Evolutionary conservation across 2,329 filamentous ascomycete species (phyloP).

Genomic region (Diaporthe helianthi): DNA sequence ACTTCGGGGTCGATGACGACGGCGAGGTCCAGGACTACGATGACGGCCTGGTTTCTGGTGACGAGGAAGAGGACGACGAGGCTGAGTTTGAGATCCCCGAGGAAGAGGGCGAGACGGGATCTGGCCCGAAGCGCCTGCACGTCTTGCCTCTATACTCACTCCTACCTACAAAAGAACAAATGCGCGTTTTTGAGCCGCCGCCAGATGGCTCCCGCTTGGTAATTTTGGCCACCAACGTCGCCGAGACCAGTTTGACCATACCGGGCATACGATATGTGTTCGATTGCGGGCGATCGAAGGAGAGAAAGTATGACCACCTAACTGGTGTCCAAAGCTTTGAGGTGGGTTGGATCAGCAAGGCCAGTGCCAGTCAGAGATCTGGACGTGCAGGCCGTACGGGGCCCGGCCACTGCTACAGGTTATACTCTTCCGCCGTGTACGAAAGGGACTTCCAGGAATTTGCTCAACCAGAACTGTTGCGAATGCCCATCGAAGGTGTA

Average conservation of each 20-base stretch:
- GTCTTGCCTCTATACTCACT: conserved; percentile 94
- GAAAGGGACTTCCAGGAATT: conserved; percentile 89
- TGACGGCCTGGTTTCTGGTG: conserved; percentile 60
- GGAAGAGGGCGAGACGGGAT: conserved; percentile 64
- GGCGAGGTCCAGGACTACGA: conserved; percentile 65
- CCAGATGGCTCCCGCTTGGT: conserved; percentile 86
- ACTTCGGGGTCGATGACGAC: conserved; percentile 76
- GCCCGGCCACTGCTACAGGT: conserved; percentile 91
- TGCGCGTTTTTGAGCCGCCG: conserved; percentile 85
- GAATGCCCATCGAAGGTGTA: conserved; percentile 91
- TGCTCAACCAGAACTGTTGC: conserved; percentile 84
- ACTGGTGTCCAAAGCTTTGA: conserved; percentile 96
- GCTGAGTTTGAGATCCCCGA: conserved; percentile 75
- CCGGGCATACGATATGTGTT: conserved; percentile 96
- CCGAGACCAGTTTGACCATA: conserved; percentile 96
- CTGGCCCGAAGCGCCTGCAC: conserved; percentile 77
- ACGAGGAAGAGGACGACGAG: conserved; percentile 64
- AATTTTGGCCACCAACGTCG: conserved; percentile 93
- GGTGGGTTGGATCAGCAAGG: conserved; percentile 96
- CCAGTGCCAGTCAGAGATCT: conserved; percentile 87
- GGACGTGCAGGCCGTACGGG: conserved; percentile 96
- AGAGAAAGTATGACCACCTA: conserved; percentile 84
- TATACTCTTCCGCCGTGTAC: conserved; percentile 95
- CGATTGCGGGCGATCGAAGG: conserved; percentile 90
- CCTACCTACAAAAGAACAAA: conserved; percentile 87